Base-by-base conservation (phyloP, 345 rosid genomes). In the Salix brachista region DNA sequence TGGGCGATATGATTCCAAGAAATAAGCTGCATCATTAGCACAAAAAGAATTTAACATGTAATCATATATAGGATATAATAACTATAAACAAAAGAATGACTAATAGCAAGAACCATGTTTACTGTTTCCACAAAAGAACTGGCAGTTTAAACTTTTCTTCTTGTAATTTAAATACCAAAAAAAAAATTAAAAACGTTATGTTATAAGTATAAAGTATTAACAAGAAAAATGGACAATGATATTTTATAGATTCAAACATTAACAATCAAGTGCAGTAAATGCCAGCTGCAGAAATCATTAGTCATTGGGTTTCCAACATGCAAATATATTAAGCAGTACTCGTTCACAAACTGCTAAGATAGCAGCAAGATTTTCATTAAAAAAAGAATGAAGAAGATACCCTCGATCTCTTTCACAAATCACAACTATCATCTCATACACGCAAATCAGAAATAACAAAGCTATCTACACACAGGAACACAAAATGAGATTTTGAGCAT, bases 1-100 rank as follows among this genome's bases (percentile, higher is more conserved):
- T 8, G 98, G 98, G 14, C 98, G 96, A 79, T 94, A 94, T n/a
- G 98, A 92, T 79, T 92, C 98, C 70, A 89, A 54, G 85, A 94
- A 94, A 80, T 94, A 94, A 75, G 98, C 98, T 94, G 93, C 76
- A 70, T 34, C 66, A 42, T 19, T 34, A 7, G 25, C 39, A 73
- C 10, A 67, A 30, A 64, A 19, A 14, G 8, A 17, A 28, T 6
- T 37, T 46, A 69, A 69, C 36, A 44, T 16, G n/a, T 17, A 69
- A 23, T 13, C 58, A 6, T 6, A 54, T 52, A 14, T 12, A 21
- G 58, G 25, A 6, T 21, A 32, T 5, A 46, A 28, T 48, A 23
- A 10, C 50, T 60, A 72, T 56, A 72, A 58, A 58, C 14, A n/a
- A 58, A 23, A 58, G 28, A 23, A 25, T n/a, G 64, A 42, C 10